A percentile compares a stretch with the other conserved stretches of the same genome.
Conservation (phyloP, 768 basidiomycete species). For the Thelephora aurantiotincta region DNA sequence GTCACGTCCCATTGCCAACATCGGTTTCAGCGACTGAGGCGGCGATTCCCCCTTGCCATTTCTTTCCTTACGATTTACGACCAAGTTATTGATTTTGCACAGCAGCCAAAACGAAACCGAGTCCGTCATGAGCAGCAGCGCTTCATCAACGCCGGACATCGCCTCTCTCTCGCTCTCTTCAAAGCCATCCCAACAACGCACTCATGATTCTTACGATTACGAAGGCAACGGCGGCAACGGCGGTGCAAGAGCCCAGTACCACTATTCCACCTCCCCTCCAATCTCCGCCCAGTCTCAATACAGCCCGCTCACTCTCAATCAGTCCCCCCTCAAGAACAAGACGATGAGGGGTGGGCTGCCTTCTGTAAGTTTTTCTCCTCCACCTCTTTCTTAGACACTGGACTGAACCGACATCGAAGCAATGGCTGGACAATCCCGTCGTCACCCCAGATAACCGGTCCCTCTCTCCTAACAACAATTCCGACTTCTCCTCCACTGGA, state of each 20-base stretch:
- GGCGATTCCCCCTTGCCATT: background rate
- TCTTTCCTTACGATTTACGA: constrained; percentile 1
- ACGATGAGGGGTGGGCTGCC: constrained; percentile 57
- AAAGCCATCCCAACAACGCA: constrained; percentile 54
- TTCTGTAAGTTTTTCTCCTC: constrained; percentile 34
- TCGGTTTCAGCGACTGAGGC: background rate
- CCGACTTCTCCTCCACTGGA: constrained; percentile 79
- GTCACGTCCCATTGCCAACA: background rate
- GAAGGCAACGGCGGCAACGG: constrained; percentile 39
- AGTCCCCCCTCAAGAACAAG: constrained; percentile 68
- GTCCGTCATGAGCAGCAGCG: constrained; percentile 49
- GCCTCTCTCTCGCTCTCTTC: constrained; percentile 61
- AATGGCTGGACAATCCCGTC: constrained; percentile 67
- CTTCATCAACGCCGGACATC: constrained; percentile 61
- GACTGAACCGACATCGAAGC: constrained; percentile 29
- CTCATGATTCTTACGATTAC: constrained; percentile 79
- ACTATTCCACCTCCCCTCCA: constrained; percentile 52
- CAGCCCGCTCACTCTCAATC: constrained; percentile 39
- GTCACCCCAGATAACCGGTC: constrained; percentile 54
- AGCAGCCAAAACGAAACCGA: background rate
- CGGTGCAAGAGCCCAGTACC: constrained; percentile 41
- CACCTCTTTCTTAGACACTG: constrained; percentile 8
- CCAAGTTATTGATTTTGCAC: background rate
- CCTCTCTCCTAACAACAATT: constrained; percentile 75
- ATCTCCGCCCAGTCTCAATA: constrained; percentile 37